phyloP scores from a whole-genome alignment of 768 basidiomycete genomes.

The Clitopilus hobsonii region DNA sequence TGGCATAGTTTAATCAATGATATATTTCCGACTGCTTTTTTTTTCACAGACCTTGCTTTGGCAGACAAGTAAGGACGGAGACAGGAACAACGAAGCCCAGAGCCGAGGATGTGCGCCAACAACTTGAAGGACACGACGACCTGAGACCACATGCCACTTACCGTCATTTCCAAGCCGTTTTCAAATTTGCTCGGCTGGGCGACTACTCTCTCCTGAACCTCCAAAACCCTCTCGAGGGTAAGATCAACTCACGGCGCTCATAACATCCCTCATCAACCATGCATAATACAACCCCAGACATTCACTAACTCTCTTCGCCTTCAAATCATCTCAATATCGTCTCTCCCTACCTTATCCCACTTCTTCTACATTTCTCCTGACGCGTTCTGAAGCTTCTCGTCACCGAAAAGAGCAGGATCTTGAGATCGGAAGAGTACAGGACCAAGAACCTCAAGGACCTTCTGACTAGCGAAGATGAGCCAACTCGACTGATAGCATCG shows the following conservation, averaged over 20 bases:
- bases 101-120: no score
- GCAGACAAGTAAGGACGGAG: no score
- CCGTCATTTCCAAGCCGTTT: neutral
- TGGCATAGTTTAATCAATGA: no score
- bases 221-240: slow-evolving; percentile 42
- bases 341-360: no score
- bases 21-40: no score
- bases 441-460: neutral
- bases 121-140: no score
- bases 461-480: slow-evolving; percentile 4
- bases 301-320: slow-evolving; percentile 60
- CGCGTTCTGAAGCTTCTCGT: no score
- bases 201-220: slow-evolving; percentile 18
- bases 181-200: neutral
- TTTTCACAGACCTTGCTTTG: no score
- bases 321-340: slow-evolving; percentile 52
- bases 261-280: slow-evolving; percentile 50
- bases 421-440: slow-evolving; percentile 47
- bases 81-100: no score
- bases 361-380: no score
- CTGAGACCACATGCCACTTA: neutral
- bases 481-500: slow-evolving; percentile 31
- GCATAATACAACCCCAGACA: slow-evolving; percentile 67
- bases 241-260: slow-evolving; percentile 46
- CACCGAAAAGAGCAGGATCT: slow-evolving; percentile 45